Percentiles rank a stretch among this genome's conserved stretches.
Evolutionary conservation across 352 stramenopile species (phyloP).

Genomic region (Elongisporangium senticosum): DNA sequence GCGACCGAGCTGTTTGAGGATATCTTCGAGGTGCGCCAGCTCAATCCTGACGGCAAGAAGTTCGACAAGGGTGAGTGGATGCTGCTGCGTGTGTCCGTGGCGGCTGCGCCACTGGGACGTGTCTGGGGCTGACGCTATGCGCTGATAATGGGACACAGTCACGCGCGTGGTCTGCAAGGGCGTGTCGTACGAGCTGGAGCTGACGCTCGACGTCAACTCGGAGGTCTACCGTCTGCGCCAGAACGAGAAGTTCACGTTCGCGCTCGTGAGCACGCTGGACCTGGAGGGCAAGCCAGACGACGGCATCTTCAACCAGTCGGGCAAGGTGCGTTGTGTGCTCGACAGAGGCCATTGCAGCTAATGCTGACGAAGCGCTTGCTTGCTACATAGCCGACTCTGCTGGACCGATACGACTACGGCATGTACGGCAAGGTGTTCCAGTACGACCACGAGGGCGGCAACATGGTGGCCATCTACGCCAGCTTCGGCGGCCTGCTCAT

Average conservation of each 20-base stretch:
- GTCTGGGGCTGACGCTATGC: slow-evolving; percentile 8
- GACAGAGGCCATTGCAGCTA: too few relatives aligned
- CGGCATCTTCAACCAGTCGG: slow-evolving; percentile 90
- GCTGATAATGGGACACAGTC: slow-evolving; percentile 38
- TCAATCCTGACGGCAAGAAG: slow-evolving; percentile 98
- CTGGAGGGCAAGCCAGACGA: slow-evolving; percentile 96
- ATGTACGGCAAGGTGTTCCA: slow-evolving; percentile 99
- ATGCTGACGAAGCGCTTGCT: neutral
- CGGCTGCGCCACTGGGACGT: neutral
- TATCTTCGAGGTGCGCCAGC: slow-evolving; percentile 96
- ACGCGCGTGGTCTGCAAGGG: slow-evolving; percentile 95
- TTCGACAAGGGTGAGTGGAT: slow-evolving; percentile 85
- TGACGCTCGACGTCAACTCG: slow-evolving; percentile 97
- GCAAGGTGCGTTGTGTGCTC: slow-evolving; percentile 70
- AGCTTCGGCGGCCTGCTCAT: slow-evolving; percentile 97
- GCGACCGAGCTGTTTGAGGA: slow-evolving; percentile 96
- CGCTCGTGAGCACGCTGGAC: slow-evolving; percentile 94
- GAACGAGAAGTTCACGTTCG: slow-evolving; percentile 96
- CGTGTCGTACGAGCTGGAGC: slow-evolving; percentile 96
- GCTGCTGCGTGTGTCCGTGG: neutral
- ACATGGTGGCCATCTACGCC: slow-evolving; percentile 91
- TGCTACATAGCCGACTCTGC: slow-evolving; percentile 70
- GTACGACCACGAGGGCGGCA: slow-evolving; percentile 94
- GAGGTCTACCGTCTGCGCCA: slow-evolving; percentile 95
- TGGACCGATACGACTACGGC: slow-evolving; percentile 98